phyloP scores from a whole-genome alignment of 2,329 filamentous ascomycete species.

The Orbilia brochopaga region DNA sequence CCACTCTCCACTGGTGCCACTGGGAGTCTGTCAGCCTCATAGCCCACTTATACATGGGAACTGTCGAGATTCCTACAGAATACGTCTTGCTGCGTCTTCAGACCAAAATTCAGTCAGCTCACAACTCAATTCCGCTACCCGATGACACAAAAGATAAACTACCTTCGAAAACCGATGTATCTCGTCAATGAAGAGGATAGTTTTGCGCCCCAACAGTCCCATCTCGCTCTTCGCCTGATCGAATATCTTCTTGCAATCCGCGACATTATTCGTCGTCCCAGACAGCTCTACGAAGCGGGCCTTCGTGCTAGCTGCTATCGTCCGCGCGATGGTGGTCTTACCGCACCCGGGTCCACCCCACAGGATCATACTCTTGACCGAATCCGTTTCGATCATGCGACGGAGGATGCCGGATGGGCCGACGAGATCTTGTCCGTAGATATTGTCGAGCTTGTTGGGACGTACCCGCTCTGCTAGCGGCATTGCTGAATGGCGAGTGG shows the following conservation, averaged over 20 bases:
- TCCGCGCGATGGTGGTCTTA: conserved; percentile 89
- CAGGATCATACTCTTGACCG: conserved; percentile 91
- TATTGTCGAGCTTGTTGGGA: conserved; percentile 79
- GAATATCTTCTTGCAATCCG: conserved; percentile 66
- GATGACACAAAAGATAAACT: too few species aligned
- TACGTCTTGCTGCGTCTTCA: conserved; percentile 84
- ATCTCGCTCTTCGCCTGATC: conserved; percentile 73
- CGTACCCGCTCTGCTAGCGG: conserved; percentile 95
- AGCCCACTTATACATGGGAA: not conserved
- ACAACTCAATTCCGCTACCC: not conserved
- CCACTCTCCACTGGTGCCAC: conserved; percentile 88
- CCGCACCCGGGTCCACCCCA: conserved; percentile 84
- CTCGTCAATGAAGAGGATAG: conserved; percentile 97
- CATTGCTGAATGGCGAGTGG: conserved; percentile 64
- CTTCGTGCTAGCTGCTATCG: conserved; percentile 81
- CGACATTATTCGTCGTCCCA: conserved; percentile 84
- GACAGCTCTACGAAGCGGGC: conserved; percentile 95
- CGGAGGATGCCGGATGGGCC: conserved; percentile 82
- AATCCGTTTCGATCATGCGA: conserved; percentile 81
- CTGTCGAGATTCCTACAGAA: conserved; percentile 62
- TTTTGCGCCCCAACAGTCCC: conserved; percentile 80
- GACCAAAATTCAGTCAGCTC: conserved; percentile 30
- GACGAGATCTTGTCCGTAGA: conserved; percentile 90
- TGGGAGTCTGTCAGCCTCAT: not conserved
- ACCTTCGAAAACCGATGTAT: conserved; percentile 66